These are phyloP conservation scores for Orobanche coerulescens DNA, from an alignment of 257 asterid genomes.

Conservation along the genomic window DNA sequence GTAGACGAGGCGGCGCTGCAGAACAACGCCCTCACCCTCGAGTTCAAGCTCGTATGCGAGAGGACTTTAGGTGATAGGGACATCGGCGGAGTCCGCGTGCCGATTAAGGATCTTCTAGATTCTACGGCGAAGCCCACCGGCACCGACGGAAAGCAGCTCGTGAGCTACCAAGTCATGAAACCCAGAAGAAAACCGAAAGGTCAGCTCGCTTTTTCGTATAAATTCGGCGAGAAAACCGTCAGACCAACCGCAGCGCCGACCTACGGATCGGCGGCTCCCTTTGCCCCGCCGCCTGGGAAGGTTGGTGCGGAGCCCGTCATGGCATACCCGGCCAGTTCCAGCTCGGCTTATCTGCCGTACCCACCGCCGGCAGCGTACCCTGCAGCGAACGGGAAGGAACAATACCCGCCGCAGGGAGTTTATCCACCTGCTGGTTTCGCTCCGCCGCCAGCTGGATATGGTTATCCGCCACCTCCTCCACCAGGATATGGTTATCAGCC, in stretches of 20 bases:
- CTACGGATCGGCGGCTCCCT: constrained; percentile 11
- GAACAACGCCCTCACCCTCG: constrained; percentile 53
- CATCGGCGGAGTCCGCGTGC: constrained; percentile 68
- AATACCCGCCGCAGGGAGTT: constrained; percentile 22
- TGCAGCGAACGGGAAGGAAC: not conserved
- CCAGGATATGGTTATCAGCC: constrained; percentile 41
- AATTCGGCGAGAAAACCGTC: constrained; percentile 39
- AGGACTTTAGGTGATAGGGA: constrained; percentile 73
- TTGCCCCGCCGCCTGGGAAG: constrained; percentile 16
- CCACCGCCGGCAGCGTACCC: constrained; percentile 35
- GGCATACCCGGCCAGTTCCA: constrained; percentile 53
- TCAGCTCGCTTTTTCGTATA: constrained; percentile 54
- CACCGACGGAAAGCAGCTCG: constrained; percentile 34
- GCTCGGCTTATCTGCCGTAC: constrained; percentile 43
- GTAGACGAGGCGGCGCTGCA: constrained; percentile 54
- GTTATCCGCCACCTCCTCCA: constrained; percentile 27
- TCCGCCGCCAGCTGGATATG: constrained; percentile 26
- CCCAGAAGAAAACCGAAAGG: constrained; percentile 85
- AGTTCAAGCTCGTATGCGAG: constrained; percentile 55
- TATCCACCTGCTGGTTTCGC: constrained; percentile 20
- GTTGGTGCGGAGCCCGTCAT: constrained; percentile 26
- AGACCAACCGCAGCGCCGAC: constrained; percentile 24
- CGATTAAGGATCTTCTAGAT: constrained; percentile 69
- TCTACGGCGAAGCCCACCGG: constrained; percentile 34
- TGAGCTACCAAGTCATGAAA: constrained; percentile 74